Evolutionary conservation across 306 rosid genomes (phyloP).

Genomic region (Malus domestica): DNA sequence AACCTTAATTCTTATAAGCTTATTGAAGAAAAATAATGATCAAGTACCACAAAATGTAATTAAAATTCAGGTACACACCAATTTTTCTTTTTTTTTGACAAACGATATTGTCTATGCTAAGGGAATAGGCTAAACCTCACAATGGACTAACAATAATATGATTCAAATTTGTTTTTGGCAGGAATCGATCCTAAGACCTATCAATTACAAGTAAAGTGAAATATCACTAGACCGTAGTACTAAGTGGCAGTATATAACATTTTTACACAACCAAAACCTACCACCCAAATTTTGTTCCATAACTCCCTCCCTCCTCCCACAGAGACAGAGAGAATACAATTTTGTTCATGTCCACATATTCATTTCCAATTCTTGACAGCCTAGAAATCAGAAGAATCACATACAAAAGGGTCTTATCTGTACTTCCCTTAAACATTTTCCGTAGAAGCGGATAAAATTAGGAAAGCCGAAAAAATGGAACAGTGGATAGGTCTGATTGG

Average conservation of each 20-base stretch:
- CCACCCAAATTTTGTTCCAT: background rate
- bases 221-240: too few relatives aligned
- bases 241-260: too few relatives aligned
- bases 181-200: too few relatives aligned
- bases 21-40: background rate
- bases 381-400: background rate
- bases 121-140: too few relatives aligned
- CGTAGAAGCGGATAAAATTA: background rate
- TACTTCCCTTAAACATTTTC: constrained; percentile 5
- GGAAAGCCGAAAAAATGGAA: background rate
- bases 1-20: background rate
- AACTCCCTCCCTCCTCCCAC: too few relatives aligned
- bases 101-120: too few relatives aligned
- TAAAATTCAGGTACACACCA: background rate
- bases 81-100: background rate
- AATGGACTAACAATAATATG: too few relatives aligned
- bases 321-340: background rate
- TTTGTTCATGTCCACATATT: background rate
- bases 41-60: background rate
- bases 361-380: constrained; percentile 2
- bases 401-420: background rate
- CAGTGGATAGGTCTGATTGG: constrained; percentile 14
- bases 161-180: fast-evolving
- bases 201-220: too few relatives aligned
- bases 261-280: background rate